Conservation (phyloP, 2,329 filamentous ascomycete genomes). For the Diplodia seriata region DNA sequence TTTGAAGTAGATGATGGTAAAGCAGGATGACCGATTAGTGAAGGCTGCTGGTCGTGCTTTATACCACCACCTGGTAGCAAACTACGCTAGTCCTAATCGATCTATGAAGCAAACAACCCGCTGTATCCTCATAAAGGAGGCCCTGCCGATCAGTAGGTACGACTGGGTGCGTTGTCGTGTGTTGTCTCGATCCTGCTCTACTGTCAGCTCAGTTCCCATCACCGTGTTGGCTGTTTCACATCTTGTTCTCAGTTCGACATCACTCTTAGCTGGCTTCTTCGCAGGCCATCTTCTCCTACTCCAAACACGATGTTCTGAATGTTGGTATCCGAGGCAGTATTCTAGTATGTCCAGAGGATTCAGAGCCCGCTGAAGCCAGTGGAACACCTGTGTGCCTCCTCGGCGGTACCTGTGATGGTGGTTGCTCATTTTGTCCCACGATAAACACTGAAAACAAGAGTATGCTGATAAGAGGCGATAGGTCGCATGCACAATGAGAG, state of each 20-base stretch:
- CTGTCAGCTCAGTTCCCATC: not conserved
- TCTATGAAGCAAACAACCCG: too few species aligned
- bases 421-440: not conserved
- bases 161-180: not conserved
- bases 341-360: not conserved
- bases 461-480: not conserved
- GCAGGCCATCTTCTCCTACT: not conserved
- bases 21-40: too few species aligned
- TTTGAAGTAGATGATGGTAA: not conserved
- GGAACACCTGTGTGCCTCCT: not conserved
- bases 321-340: not conserved
- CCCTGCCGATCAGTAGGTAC: not conserved
- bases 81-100: too few species aligned
- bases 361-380: not conserved
- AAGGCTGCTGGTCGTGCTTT: too few species aligned
- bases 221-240: not conserved
- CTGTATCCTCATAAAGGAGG: too few species aligned
- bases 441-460: not conserved
- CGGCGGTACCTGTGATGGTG: not conserved
- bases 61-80: too few species aligned
- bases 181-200: not conserved
- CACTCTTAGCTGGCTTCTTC: not conserved
- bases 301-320: not conserved
- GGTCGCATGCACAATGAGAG: not conserved
- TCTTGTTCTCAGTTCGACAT: not conserved